Evolutionary conservation across 1,284 basidiomycete genomes (phyloP).

Genomic region (Ganoderma meredithae): DNA sequence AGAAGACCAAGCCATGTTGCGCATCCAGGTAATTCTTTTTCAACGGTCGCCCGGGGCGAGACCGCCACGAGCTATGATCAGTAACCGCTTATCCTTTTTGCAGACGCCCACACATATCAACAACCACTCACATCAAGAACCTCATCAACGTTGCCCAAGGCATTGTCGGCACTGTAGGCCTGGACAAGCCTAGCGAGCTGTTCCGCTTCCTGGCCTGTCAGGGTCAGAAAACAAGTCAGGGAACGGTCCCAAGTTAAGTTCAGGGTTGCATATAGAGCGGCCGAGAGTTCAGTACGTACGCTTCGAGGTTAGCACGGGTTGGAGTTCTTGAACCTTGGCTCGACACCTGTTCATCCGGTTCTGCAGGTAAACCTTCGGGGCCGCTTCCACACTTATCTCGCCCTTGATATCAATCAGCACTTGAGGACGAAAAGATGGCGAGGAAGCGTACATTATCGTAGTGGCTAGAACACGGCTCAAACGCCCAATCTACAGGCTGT

Average conservation of each 20-base stretch:
- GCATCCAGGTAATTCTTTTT: conserved; percentile 70
- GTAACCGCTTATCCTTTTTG: conserved; percentile 19
- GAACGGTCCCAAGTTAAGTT: not conserved
- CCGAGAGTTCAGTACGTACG: conserved; percentile 50
- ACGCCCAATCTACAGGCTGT: conserved; percentile 69
- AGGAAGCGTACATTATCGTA: conserved; percentile 71
- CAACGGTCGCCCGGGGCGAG: not conserved
- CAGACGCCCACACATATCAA: conserved; percentile 27
- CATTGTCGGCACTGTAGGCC: conserved; percentile 59
- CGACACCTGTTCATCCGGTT: conserved; percentile 73
- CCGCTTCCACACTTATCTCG: conserved; percentile 67
- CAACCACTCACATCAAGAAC: conserved; percentile 56
- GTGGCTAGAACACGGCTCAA: conserved; percentile 77
- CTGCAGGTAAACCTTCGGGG: conserved; percentile 79
- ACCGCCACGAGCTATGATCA: conserved; percentile 1
- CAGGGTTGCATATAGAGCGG: not conserved
- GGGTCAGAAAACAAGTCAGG: conserved; percentile 12
- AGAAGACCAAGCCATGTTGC: conserved; percentile 65
- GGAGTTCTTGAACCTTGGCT: conserved; percentile 66
- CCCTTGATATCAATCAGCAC: conserved; percentile 47
- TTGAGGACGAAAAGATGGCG: not conserved
- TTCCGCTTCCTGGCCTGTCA: conserved; percentile 62
- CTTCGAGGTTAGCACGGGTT: conserved; percentile 62
- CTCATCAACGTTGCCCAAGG: conserved; percentile 68
- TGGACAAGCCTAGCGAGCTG: conserved; percentile 58